Conservation (phyloP, 306 rosid genomes). For the Fagus crenata region DNA sequence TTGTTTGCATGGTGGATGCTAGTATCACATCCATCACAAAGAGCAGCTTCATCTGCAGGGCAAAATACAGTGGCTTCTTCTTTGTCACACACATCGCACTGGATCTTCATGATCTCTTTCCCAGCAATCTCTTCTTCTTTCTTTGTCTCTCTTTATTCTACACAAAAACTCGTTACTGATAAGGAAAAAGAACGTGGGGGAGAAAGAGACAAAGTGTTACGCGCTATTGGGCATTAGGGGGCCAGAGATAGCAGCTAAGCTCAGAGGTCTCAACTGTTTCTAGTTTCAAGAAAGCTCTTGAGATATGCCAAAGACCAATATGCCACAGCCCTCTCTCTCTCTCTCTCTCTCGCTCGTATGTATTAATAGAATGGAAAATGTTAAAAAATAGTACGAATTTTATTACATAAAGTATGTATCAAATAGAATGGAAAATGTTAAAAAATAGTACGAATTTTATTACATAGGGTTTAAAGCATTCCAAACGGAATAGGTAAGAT, state of each 20-base stretch:
- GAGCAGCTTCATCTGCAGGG: slow-evolving; percentile 90
- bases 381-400: too few relatives aligned
- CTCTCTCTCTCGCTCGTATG: neutral
- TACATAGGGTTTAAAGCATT: too few relatives aligned
- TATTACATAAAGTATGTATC: too few relatives aligned
- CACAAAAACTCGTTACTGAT: neutral
- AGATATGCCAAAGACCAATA: slow-evolving; percentile 9
- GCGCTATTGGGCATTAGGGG: slow-evolving; percentile 52
- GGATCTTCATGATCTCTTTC: slow-evolving; percentile 66
- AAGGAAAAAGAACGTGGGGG: neutral
- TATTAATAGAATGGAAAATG: too few relatives aligned
- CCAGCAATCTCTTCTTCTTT: neutral
- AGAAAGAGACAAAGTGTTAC: slow-evolving; percentile 32
- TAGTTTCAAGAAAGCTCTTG: slow-evolving; percentile 39
- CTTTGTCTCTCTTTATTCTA: neutral
- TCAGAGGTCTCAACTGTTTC: slow-evolving; percentile 30
- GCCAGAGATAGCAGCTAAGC: slow-evolving; percentile 48
- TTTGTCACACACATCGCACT: slow-evolving; percentile 72
- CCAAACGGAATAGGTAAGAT: too few relatives aligned
- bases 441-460: too few relatives aligned
- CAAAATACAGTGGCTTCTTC: slow-evolving; percentile 67
- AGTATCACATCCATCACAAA: slow-evolving; percentile 64
- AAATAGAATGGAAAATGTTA: too few relatives aligned
- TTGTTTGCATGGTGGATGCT: slow-evolving; percentile 85
- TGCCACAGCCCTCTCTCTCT: neutral